These are phyloP conservation scores for Fistulinella prunicolor DNA, from an alignment of 768 basidiomycete genomes.

Conservation along the genomic window DNA sequence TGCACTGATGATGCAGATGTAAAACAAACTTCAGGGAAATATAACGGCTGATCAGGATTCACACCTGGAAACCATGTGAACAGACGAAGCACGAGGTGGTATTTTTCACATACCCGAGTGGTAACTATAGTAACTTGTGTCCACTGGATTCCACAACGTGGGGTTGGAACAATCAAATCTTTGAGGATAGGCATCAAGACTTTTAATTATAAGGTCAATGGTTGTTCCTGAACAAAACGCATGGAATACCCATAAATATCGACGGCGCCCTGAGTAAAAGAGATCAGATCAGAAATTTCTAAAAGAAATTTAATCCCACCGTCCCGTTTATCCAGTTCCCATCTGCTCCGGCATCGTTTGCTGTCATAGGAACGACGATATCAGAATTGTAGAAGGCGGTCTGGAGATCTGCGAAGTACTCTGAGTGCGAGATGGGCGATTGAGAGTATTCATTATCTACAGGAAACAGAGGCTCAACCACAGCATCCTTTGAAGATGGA, in stretches of 20 bases:
- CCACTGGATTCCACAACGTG: slow-evolving; percentile 59
- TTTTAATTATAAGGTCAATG: slow-evolving; percentile 15
- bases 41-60: slow-evolving; percentile 57
- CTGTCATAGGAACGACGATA: slow-evolving; percentile 70
- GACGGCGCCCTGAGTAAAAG: slow-evolving; percentile 53
- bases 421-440: slow-evolving; percentile 37
- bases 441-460: slow-evolving; percentile 77
- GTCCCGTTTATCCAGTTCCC: slow-evolving; percentile 70
- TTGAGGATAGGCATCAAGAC: slow-evolving; percentile 73
- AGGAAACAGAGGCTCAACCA: not conserved
- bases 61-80: slow-evolving; percentile 36
- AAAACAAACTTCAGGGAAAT: slow-evolving; percentile 60
- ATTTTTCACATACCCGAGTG: slow-evolving; percentile 39
- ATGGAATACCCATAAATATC: slow-evolving; percentile 58
- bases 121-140: slow-evolving; percentile 61
- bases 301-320: slow-evolving; percentile 33
- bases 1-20: not conserved
- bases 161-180: slow-evolving; percentile 80
- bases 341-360: slow-evolving; percentile 63
- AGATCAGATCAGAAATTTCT: slow-evolving; percentile 2
- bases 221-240: not conserved
- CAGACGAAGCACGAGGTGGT: not conserved
- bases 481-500: not conserved
- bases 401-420: slow-evolving; percentile 66
- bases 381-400: slow-evolving; percentile 49